Base-by-base conservation (phyloP, 441 rosid species). In the Iberis amara region DNA sequence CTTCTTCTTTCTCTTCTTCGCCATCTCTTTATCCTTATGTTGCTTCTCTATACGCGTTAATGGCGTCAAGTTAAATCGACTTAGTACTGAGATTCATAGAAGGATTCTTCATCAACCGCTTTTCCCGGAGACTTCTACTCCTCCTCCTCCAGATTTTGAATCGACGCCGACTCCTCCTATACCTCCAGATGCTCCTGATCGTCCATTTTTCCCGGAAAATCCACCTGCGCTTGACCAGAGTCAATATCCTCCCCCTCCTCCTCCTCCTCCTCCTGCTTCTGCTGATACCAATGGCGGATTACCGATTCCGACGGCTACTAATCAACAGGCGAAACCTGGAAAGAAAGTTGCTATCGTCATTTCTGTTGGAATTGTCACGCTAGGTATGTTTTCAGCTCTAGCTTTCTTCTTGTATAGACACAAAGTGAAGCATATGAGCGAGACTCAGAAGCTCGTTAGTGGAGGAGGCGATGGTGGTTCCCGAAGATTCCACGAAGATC, bases 121-220 rank as follows among this genome's bases (percentile, higher is more conserved):
- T 56, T 87, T 76, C 38, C 95, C 98, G 4, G 88, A 30, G 0
- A 55, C 39, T 65, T 66, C 94, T 8, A 62, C 85, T 42, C 78
- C 77, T 1, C 89, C 95, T 5, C 90, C 92, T n/a, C n/a, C n/a
- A 8, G 73, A n/a, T 8, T 21, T 68, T 2, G 76, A 73, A 38
- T 3, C 40, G 31, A n/a, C 76, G 10, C 4, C 70, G 60, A 1
- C 71, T 56, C 61, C 87, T 6, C 77, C 94, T 0, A 73, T 81
- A 47, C 66, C 84, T 0, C 70, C 80, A 12, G 71, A 79, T 4
- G 46, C 65, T 47, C 94, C 96, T 2, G 83, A 83, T 72, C 89
- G 85, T 62, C 97, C 97, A 4, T 91, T 91, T 60, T 91, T 91
- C 74, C 96, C 98, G 0, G 96, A 87, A 43, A 85, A 72, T 46